Base-by-base conservation (phyloP, 225 moss, liverwort and hornwort genomes). In the Marchantia polymorpha region DNA sequence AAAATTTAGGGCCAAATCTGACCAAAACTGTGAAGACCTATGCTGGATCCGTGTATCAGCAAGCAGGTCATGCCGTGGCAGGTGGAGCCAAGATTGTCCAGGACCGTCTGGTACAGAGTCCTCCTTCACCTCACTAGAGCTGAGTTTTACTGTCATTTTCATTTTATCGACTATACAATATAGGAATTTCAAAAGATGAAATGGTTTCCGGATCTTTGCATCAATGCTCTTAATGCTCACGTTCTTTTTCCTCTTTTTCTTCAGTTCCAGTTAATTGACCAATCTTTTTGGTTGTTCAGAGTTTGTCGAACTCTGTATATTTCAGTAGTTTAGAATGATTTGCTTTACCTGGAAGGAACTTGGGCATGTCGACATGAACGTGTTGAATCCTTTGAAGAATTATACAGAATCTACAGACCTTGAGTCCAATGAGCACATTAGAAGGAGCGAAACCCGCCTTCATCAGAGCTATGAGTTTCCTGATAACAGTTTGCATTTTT, bases 11-110 rank as follows among this genome's bases (percentile, higher is more conserved):
- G 20, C 87, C 87, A 10, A 84, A 84, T 82, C 77, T 88, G 76
- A 79, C 27, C 72, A 85, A 83, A 25, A 88, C 81, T 58, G 79
- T 85, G 47, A 85, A 60, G 72, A 85, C 72, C 12, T 88, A 85
- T 59, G 88, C 88, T 61, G 88, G 85, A 83, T 83, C 88, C 31
- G 83, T 88, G 73, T 85, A 85, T 67, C 88, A 79, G 72, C 88
- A 88, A 69, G 88, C 88, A 52, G 81, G 81, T 17, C 86, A 86
- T 75, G 86, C 86, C 46, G 86, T 86, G 50, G 88, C 85, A 60
- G 88, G 88, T 25, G 83, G 88, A 67, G 85, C 88, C 29, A 88
- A 88, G 83, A 82, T 85, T 85, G 74, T 88, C 71, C 88, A 88
- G 47, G 88, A 88, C 73, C 88, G 88, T 64, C 39, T 88, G 85